Evolutionary conservation across 2,329 filamentous ascomycete genomes (phyloP), one percentile per base, ranked within the genome.

Genomic region (Colletotrichum cuscutae): DNA sequence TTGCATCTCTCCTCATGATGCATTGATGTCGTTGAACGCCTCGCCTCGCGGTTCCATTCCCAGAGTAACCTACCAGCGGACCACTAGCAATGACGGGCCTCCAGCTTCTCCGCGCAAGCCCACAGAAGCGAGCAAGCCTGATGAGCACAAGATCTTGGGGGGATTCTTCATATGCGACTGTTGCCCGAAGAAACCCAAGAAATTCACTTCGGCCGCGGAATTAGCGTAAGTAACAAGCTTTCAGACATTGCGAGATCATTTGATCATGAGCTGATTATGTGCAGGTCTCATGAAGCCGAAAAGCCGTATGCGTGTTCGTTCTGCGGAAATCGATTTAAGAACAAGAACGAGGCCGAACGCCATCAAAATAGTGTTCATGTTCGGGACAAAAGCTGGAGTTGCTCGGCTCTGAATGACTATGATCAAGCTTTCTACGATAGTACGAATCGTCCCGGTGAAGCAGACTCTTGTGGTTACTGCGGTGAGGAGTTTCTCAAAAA

Each of bases 331-430:
- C 92, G 96, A 13, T 98, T 98, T 87, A 98, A 98, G 84, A 98
- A 98, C 85, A 98, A 98, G 84, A 98, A 98, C 79, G 97, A 98
- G 84, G 95, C 95, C 2, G 96, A 98, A 82, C 91, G 97, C 42
- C 96, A 98, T 81, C 95, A 98, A 79, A 98, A 98, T 79, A 98
- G 95, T 15, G 89, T 98, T 11, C 96, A 98, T 82, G 89, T 98
- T 11, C 91, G 96, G 42, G 92, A 93, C 26, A 95, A 98, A 84
- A 98, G 95, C 62, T 99, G 97, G 97, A 98, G 96, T 13, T 99
- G 97, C 82, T 95, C 95, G 42, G 94, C 95, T 1, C 89, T 99
- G 30, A 90, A 90, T 12, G 88, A 90, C 72, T 94, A 91, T 78
- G 90, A 95, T 78, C 91, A 93, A n/a, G 96, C 95, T 2, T 99